These are phyloP conservation scores for Boletus semigastroideus DNA, from an alignment of 1,284 basidiomycete genomes.

Conservation along the genomic window DNA sequence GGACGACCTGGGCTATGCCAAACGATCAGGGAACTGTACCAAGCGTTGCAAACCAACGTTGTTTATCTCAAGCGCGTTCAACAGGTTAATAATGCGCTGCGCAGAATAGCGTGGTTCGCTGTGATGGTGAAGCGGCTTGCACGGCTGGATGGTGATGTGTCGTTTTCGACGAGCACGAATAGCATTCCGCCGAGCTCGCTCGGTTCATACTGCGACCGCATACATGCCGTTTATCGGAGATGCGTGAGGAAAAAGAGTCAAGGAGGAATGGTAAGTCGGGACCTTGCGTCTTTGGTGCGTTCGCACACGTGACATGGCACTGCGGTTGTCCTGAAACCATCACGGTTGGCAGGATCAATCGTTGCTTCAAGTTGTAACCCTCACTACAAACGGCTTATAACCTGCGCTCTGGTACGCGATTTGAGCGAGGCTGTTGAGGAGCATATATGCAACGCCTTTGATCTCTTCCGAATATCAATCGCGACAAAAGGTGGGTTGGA, in stretches of 20 bases:
- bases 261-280: constrained; percentile 81
- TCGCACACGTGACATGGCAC: background rate
- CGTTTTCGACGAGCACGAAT: constrained; percentile 5
- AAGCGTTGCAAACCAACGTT: constrained; percentile 69
- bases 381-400: constrained; percentile 95
- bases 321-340: background rate
- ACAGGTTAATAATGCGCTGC: constrained; percentile 78
- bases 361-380: constrained; percentile 73
- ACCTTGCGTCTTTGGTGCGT: constrained; percentile 69
- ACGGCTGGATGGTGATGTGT: constrained; percentile 9
- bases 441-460: constrained; percentile 81
- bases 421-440: constrained; percentile 82
- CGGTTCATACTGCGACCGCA: constrained; percentile 66
- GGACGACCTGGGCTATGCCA: constrained; percentile 74
- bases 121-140: constrained; percentile 71
- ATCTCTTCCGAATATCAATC: constrained; percentile 80
- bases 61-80: constrained; percentile 73
- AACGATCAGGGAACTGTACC: constrained; percentile 84
- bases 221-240: constrained; percentile 73
- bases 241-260: constrained; percentile 67
- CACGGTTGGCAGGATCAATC: constrained; percentile 69
- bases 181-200: constrained; percentile 62
- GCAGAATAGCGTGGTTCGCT: constrained; percentile 81
- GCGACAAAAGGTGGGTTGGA: constrained; percentile 64
- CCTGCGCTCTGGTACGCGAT: constrained; percentile 75